Conservation (phyloP, 2,329 filamentous ascomycete genomes). For the Venturia pyrina region DNA sequence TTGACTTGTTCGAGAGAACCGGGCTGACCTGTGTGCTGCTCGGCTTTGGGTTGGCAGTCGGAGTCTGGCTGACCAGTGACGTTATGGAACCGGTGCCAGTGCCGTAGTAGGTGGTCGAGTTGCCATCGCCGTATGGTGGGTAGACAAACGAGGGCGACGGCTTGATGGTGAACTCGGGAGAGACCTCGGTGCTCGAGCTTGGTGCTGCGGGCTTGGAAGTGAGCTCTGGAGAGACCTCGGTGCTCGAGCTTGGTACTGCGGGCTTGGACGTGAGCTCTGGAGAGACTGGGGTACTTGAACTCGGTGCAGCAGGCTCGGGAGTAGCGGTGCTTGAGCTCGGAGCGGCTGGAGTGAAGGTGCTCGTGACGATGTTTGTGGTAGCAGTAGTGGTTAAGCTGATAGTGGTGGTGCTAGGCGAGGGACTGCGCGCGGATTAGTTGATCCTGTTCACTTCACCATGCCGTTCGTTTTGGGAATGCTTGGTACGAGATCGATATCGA, state of each 20-base stretch:
- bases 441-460: no score
- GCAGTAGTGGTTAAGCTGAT: neutral
- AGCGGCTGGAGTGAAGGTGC: neutral
- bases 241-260: neutral
- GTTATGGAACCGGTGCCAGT: neutral
- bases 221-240: neutral
- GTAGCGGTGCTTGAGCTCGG: neutral
- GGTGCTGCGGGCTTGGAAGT: neutral
- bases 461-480: no score
- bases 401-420: neutral
- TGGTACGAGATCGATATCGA: no score
- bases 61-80: neutral
- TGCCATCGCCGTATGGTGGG: neutral
- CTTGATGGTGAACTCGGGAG: neutral
- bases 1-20: neutral
- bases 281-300: neutral
- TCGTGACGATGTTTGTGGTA: neutral
- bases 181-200: neutral
- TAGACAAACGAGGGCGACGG: neutral
- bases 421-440: no score
- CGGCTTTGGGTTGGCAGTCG: neutral
- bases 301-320: neutral
- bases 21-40: neutral
- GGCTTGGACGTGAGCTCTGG: neutral
- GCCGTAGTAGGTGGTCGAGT: neutral